A percentile compares a stretch with the other conserved stretches of the same genome.
Conservation (phyloP, 169 alveolate species). For the Plasmodium adleri region DNA sequence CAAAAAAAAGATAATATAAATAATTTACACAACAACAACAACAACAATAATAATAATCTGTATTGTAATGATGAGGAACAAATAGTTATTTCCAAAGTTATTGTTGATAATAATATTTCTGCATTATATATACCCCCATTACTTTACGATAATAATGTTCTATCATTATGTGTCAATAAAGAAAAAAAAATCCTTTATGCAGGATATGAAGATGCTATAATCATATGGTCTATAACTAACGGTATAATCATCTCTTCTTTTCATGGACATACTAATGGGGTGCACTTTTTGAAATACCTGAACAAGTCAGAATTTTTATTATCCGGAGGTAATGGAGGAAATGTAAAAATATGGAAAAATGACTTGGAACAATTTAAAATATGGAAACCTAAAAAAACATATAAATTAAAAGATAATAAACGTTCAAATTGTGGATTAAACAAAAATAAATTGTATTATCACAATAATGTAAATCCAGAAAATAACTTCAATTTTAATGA, state of each 20-base stretch:
- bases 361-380: slow-evolving; percentile 62
- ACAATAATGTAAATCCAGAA: neutral
- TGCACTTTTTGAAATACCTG: slow-evolving; percentile 44
- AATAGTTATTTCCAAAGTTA: slow-evolving; percentile 12
- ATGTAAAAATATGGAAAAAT: slow-evolving; percentile 70
- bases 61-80: neutral
- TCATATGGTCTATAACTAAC: slow-evolving; percentile 57
- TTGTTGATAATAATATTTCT: slow-evolving; percentile 60
- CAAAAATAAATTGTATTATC: neutral
- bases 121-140: slow-evolving; percentile 69
- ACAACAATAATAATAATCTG: too few relatives aligned
- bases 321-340: slow-evolving; percentile 74
- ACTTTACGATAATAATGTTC: slow-evolving; percentile 35
- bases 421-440: neutral
- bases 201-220: slow-evolving; percentile 71
- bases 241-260: slow-evolving; percentile 62
- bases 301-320: slow-evolving; percentile 49
- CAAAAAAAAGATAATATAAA: neutral
- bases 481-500: slow-evolving; percentile 51
- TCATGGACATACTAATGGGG: slow-evolving; percentile 76
- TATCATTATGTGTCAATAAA: slow-evolving; percentile 56
- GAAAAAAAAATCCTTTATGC: slow-evolving; percentile 66
- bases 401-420: slow-evolving; percentile 8
- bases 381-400: slow-evolving; percentile 62
- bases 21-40: too few relatives aligned